These are phyloP conservation scores for Xylaria sp. DNA, from an alignment of 2,329 filamentous ascomycete genomes.

Conservation along the genomic window DNA sequence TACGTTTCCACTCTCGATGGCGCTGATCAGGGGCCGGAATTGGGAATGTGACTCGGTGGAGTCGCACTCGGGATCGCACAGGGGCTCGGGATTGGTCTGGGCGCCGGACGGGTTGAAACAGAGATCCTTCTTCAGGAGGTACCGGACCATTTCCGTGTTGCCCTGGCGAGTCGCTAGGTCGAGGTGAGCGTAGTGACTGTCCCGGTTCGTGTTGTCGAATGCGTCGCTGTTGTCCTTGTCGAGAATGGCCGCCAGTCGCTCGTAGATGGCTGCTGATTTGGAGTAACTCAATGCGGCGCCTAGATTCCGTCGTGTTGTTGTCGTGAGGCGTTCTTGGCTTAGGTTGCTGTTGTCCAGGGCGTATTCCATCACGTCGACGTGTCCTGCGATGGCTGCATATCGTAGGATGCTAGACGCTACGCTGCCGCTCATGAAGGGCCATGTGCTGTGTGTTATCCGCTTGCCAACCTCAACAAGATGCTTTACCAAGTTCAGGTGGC, in stretches of 20 bases:
- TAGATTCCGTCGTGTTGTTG: conserved; percentile 16
- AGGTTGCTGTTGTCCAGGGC: conserved; percentile 18
- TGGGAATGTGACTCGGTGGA: conserved; percentile 7
- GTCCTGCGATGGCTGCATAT: conserved; percentile 14
- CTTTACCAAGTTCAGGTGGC: conserved; percentile 17
- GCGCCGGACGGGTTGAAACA: conserved; percentile 16
- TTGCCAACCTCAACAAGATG: conserved; percentile 18
- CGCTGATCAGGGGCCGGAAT: conserved; percentile 19
- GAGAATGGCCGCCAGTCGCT: conserved; percentile 7
- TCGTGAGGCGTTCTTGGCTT: conserved; percentile 9
- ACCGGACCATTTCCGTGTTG: conserved; percentile 17
- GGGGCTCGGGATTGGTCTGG: conserved; percentile 10
- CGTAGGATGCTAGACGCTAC: conserved; percentile 17
- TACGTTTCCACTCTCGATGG: conserved; percentile 17
- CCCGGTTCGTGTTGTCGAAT: conserved; percentile 11
- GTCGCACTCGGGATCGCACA: conserved; percentile 13
- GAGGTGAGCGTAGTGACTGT: conserved; percentile 15
- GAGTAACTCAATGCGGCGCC: conserved; percentile 14
- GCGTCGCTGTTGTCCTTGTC: conserved; percentile 9
- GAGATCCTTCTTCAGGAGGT: conserved; percentile 14
- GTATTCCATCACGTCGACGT: conserved; percentile 15
- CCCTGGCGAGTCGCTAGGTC: conserved; percentile 16
- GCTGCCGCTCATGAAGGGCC: conserved; percentile 15
- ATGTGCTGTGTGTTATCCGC: conserved; percentile 13
- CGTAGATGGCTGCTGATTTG: conserved; percentile 2